Evolutionary conservation across 371 early-diverging fungal genomes (phyloP), one percentile per base, ranked within the genome.

Genomic region (Saksenaea oblongispora): DNA sequence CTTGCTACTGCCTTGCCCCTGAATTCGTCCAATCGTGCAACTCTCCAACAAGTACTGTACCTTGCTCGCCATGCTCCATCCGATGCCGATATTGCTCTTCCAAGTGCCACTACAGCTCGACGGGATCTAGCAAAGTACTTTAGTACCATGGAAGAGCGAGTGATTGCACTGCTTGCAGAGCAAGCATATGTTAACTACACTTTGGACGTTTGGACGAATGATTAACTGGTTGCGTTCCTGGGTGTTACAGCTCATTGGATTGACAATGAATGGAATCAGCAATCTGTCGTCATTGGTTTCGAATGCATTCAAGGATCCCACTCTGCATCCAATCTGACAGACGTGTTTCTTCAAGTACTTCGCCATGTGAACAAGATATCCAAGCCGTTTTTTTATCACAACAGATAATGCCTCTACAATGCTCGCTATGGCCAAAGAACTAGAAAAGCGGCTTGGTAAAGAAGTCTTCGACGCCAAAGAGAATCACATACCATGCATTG

Each of bases 231-330:
- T 11, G 36, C 62, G 1, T 73, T 63, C 56, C 36, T 66, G 36
- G 58, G 64, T 9, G 61, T 66, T 2, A 73, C 67, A 5, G 64
- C 61, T 17, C 73, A 73, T 31, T 73, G 69, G 66, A 73, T 69
- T 0, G 58, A 58, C 22, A 14, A 18, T 10, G 54, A 59, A 7
- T 73, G 68, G 70, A 59, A 14, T 0, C 59, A 64, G 35, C 34
- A 63, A 14, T 67, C 67, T 15, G 1, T 73, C 5, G 39, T 67
- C 1, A 36, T 70, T 22, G 70, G 67, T 5, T 69, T 70, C 41
- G 65, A 56, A 39, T 64, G 54, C 35, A 10, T 69, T 34, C 9
- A 51, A 18, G 73, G 69, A 8, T 10, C 54, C 0, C 65, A 70
- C 34, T 59, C 65, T 26, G 65, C 53, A 26, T 59, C 62, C 41